Percentiles rank a stretch among this genome's conserved stretches.
phyloP scores from a whole-genome alignment of 495 filamentous ascomycete species.

The Cercophora samala region DNA sequence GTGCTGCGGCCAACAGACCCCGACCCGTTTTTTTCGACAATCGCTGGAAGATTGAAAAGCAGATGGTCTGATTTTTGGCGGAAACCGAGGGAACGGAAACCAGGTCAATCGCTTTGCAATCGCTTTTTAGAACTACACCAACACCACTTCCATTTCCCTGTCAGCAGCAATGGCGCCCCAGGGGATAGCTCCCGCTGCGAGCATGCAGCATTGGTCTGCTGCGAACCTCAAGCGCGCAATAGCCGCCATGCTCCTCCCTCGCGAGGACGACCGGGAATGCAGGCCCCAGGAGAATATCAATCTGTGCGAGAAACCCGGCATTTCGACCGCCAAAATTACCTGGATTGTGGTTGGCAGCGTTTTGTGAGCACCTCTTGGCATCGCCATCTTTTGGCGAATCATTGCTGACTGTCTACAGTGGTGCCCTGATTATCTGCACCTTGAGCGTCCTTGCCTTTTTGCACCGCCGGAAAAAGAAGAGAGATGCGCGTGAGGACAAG shows the following conservation, averaged over 20 bases:
- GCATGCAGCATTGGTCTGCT: slow-evolving; percentile 3
- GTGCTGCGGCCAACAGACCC: background rate
- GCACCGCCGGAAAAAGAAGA: slow-evolving; percentile 26
- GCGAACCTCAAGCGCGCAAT: slow-evolving; percentile 19
- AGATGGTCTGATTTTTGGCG: background rate
- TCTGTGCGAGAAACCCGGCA: slow-evolving; percentile 32
- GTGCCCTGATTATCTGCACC: slow-evolving; percentile 19
- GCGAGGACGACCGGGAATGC: slow-evolving; percentile 23
- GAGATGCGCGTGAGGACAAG: slow-evolving; percentile 27
- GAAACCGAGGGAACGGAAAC: background rate
- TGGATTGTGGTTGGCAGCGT: slow-evolving; percentile 30
- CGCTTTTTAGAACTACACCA: background rate
- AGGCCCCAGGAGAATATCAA: slow-evolving; percentile 16
- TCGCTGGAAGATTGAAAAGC: background rate
- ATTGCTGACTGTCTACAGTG: slow-evolving; percentile 18
- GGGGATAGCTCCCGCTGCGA: background rate
- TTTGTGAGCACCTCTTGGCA: slow-evolving; percentile 23
- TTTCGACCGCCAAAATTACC: slow-evolving; percentile 20
- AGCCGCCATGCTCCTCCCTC: slow-evolving; percentile 17
- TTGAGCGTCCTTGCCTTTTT: slow-evolving; percentile 22
- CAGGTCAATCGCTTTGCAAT: background rate
- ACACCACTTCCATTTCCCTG: background rate
- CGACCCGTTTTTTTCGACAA: background rate
- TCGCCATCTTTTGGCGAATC: background rate
- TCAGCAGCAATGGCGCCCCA: slow-evolving; percentile 17